Base-by-base conservation (phyloP, 192 early-diverging fungal species). In the Geosiphon pyriformis region DNA sequence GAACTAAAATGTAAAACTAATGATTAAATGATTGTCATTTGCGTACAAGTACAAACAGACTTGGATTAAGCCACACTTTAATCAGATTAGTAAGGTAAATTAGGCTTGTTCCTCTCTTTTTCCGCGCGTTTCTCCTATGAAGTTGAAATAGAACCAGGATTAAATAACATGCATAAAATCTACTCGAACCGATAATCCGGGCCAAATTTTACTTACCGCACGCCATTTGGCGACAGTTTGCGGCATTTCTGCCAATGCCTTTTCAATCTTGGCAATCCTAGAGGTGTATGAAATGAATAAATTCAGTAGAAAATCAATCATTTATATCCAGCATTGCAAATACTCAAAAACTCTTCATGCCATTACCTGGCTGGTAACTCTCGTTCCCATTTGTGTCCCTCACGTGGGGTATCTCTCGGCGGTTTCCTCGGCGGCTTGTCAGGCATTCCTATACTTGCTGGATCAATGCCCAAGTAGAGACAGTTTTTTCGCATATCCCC, bases 401-500 rank as follows among this genome's bases (percentile, higher is more conserved):
- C 74, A 27, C 66, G 68, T 33, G 72, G 70, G 51, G 72, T 78
- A 26, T 55, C 64, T 67, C 65, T 67, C 30, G 54, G 71, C 1
- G 72, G 51, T 46, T 82, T 83, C 26, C 71, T 74, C 11, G 65
- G 51, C 8, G 67, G 26, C 27, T 53, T 33, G 0, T 48, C n/a
- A 3, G 76, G 77, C 51, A 89, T 68, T 12, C 84, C 85, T 10
- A 87, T 78, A 12, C 74, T 61, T 3, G 34, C 31, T 4, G 87
- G 72, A 55, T 86, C 84, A 30, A 83, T 67, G 12, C 65, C 67
- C 23, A 74, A 66, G 22, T 79, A 31, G 15, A 84, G 22, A 59
- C 81, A 86, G 17, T 81, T 80, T 64, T 89, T 89, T 67, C 87
- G 80, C 50, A 89, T 52, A 57, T 85, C 84, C 17, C 79, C 81